Evolutionary conservation across 2,329 filamentous ascomycete species (phyloP), one percentile per base, ranked within the genome.

Genomic region (Penicillium concentricum): DNA sequence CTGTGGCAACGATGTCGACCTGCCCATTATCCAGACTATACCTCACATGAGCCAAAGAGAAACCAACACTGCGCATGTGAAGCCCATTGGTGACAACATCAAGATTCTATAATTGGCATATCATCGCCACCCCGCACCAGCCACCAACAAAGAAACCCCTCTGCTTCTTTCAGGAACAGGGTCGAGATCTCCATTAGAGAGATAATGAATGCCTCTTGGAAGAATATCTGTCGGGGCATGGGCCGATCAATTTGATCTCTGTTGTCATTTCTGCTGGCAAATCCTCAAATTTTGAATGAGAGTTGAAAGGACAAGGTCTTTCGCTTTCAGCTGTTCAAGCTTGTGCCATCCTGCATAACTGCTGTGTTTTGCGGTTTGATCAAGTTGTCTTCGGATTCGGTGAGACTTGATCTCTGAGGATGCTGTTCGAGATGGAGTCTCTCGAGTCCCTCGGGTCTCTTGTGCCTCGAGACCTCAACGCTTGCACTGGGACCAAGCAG

Each of bases 401-500:
- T 24, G 24, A 22, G 15, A 46, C 15, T 20, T 28, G 13, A 28
- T 16, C 4, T 26, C 41, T 9, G 8, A 22, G 20, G 32, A 26
- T 20, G 16, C 16, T 15, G 7, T 38, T 34, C 15, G 12, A 37
- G 10, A 45, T 41, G 22, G 63, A 62, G 18, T 9, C 38, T 16
- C 22, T 16, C 57, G 41, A 56, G 18, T 34, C 15, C 8, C 9
- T n/a, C 15, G 30, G 2, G 22, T 37, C 48, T 20, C 44, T 64
- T 30, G 24, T 45, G 20, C 57, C 50, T 56, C 59, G 63, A 22
- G 49, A 44, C 15, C 34, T 22, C 7, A 50, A 46, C 32, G 37
- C 35, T 30, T 72, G 70, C 45, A 48, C 67, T 3, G 51, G 38
- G 8, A 32, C 49, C 26, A 59, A 62, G 35, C 57, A 45, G 45